phyloP scores from a whole-genome alignment of 1,284 basidiomycete genomes.

The Anthracocystis panici-leucophaei region DNA sequence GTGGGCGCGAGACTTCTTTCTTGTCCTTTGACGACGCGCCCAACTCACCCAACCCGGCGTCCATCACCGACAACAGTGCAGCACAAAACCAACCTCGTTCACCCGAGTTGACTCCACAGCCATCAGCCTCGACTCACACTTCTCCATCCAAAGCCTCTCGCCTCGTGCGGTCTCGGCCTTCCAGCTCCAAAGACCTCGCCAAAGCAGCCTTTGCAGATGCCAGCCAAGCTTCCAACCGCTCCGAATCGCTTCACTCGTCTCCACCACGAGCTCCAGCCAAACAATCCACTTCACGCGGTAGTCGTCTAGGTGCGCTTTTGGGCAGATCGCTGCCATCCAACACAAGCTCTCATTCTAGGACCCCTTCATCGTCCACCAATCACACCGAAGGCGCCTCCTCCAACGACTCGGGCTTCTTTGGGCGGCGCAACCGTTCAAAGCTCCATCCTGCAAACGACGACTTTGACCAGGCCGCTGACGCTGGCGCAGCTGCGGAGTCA shows the following conservation, averaged over 20 bases:
- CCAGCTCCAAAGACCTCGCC: slow-evolving; percentile 20
- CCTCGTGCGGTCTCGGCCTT: slow-evolving; percentile 3
- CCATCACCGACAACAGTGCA: neutral
- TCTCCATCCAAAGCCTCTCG: slow-evolving; percentile 22
- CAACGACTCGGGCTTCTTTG: slow-evolving; percentile 37
- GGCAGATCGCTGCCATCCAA: slow-evolving; percentile 16
- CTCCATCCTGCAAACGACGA: slow-evolving; percentile 10
- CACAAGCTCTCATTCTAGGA: slow-evolving; percentile 13
- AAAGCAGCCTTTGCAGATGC: slow-evolving; percentile 11
- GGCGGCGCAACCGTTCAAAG: slow-evolving; percentile 22
- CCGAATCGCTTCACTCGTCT: slow-evolving; percentile 17
- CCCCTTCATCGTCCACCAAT: slow-evolving; percentile 22
- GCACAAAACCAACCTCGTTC: neutral
- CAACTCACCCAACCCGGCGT: slow-evolving; percentile 21
- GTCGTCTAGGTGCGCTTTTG: slow-evolving; percentile 36
- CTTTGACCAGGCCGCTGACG: slow-evolving; percentile 1
- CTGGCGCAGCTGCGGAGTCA: neutral
- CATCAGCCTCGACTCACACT: slow-evolving; percentile 7
- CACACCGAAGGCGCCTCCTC: slow-evolving; percentile 23
- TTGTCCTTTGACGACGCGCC: slow-evolving; percentile 34
- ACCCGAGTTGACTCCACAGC: slow-evolving; percentile 1
- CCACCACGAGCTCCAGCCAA: slow-evolving; percentile 12
- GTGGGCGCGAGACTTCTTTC: slow-evolving; percentile 23
- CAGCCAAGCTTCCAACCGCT: slow-evolving; percentile 8
- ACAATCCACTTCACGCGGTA: slow-evolving; percentile 22